phyloP scores from a whole-genome alignment of 140 eudicot species.

The Cichorium intybus region DNA sequence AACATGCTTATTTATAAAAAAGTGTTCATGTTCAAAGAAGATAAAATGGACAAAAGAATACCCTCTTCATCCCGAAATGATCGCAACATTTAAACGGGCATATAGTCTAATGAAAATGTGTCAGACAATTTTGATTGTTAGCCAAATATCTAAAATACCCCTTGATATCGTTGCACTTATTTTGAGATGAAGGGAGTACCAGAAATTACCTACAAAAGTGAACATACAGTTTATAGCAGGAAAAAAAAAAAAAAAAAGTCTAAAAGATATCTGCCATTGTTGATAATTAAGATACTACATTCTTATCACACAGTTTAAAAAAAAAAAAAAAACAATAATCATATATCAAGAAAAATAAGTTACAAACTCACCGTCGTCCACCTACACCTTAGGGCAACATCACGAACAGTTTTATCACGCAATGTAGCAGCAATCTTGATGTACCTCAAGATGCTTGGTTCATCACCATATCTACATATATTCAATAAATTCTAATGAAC shows the following conservation, averaged over 20 bases:
- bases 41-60: neutral
- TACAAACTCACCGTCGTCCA: constrained; percentile 78
- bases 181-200: too few relatives aligned
- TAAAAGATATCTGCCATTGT: neutral
- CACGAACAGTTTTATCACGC: constrained; percentile 91
- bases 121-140: neutral
- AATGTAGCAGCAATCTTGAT: constrained; percentile 78
- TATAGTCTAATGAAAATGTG: neutral
- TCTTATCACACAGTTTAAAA: neutral
- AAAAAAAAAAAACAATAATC: neutral
- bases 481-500: neutral
- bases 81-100: neutral
- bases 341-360: neutral
- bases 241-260: neutral
- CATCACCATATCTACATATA: constrained; percentile 56
- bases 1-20: neutral
- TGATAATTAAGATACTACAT: neutral
- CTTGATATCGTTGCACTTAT: neutral
- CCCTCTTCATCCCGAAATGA: neutral
- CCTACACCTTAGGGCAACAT: constrained; percentile 89
- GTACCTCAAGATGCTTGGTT: constrained; percentile 73
- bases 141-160: neutral
- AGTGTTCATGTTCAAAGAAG: too few relatives aligned
- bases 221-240: too few relatives aligned
- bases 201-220: too few relatives aligned